These are phyloP conservation scores for Xylariaceae sp. DNA, from an alignment of 2,329 filamentous ascomycete species.

Conservation along the genomic window DNA sequence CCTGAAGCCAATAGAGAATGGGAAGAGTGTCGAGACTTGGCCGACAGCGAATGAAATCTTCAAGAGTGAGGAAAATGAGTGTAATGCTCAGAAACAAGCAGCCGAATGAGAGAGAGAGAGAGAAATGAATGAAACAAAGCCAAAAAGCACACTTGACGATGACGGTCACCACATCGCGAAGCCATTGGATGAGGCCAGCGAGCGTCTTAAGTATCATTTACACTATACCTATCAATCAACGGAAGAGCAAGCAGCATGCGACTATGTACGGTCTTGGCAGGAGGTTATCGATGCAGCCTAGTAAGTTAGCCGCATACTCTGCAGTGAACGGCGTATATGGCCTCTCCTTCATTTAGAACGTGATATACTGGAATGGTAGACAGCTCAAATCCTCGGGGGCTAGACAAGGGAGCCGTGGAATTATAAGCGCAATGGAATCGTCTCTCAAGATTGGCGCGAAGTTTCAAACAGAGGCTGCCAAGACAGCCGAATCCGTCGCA, in stretches of 20 bases:
- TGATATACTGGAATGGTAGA: no score
- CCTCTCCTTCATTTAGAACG: slow-evolving; percentile 19
- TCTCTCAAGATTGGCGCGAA: neutral
- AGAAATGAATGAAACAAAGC: slow-evolving; percentile 1
- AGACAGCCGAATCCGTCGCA: slow-evolving; percentile 11
- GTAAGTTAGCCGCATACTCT: slow-evolving; percentile 1
- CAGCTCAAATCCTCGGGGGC: no score
- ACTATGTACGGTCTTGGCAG: slow-evolving; percentile 17
- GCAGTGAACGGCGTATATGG: slow-evolving; percentile 5
- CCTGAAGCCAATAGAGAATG: slow-evolving; percentile 17
- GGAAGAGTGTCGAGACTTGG: neutral
- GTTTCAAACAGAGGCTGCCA: slow-evolving; percentile 23
- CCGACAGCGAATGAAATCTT: slow-evolving; percentile 1
- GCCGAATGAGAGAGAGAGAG: slow-evolving; percentile 1
- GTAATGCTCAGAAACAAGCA: slow-evolving; percentile 16
- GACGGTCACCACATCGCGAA: neutral
- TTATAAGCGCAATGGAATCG: slow-evolving; percentile 15
- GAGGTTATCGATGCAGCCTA: slow-evolving; percentile 2
- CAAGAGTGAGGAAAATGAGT: slow-evolving; percentile 10
- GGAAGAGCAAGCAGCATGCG: neutral
- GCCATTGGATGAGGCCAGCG: neutral
- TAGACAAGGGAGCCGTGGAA: neutral
- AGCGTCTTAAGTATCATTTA: slow-evolving; percentile 3
- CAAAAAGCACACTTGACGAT: neutral
- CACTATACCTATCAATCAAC: slow-evolving; percentile 14